phyloP scores from a whole-genome alignment of 257 asterid species.

The Euphrasia confusa region DNA sequence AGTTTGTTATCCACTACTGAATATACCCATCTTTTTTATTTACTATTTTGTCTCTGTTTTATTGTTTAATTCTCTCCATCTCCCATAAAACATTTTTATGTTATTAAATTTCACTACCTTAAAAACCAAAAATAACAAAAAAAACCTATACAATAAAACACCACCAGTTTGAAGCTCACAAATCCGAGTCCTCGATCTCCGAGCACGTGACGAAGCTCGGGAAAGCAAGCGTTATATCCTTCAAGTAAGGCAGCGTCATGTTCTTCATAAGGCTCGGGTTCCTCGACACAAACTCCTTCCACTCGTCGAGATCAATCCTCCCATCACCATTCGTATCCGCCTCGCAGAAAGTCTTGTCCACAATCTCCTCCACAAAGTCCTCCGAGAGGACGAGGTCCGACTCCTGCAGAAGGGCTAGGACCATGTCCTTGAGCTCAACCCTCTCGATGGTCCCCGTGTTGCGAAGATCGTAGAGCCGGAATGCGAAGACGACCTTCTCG shows the following conservation, averaged over 20 bases:
- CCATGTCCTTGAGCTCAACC: constrained; percentile 92
- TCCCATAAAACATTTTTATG: too few species aligned
- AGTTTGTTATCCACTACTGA: too few species aligned
- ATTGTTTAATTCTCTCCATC: too few species aligned
- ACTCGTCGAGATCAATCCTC: constrained; percentile 54
- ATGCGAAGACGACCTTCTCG: constrained; percentile 69
- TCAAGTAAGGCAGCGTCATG: constrained; percentile 65
- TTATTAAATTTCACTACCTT: too few species aligned
- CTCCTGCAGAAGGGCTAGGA: constrained; percentile 72
- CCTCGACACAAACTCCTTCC: constrained; percentile 57
- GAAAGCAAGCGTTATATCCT: constrained; percentile 69
- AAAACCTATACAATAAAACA: too few species aligned
- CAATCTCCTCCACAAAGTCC: constrained; percentile 63
- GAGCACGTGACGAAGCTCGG: constrained; percentile 66
- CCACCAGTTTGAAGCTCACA: too few species aligned
- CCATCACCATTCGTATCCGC: constrained; percentile 71
- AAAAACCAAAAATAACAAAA: too few species aligned
- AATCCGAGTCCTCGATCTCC: constrained; percentile 57
- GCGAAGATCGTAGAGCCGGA: constrained; percentile 72
- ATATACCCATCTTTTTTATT: too few species aligned
- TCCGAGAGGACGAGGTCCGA: constrained; percentile 80
- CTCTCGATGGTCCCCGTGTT: constrained; percentile 73
- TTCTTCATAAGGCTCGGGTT: constrained; percentile 61
- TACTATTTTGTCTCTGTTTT: too few species aligned
- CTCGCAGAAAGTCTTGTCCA: constrained; percentile 70